Evolutionary conservation across 371 early-diverging fungal genomes (phyloP).

Genomic region (Racocetra persica): DNA sequence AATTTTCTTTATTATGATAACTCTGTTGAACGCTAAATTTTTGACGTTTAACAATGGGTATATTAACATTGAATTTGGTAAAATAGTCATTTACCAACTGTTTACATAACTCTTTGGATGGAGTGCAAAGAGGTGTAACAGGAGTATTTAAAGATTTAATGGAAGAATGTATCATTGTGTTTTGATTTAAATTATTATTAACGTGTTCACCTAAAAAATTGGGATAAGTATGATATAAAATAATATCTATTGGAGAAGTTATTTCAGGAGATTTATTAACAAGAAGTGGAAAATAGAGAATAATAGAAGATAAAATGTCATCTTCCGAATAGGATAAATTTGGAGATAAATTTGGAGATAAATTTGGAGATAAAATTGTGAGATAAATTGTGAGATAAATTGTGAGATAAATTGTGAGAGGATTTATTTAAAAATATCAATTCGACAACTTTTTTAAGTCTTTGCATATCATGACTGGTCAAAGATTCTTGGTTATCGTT

Average conservation of each 20-base stretch:
- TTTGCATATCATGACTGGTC: background rate
- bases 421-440: background rate
- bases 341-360: too few species aligned
- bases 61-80: background rate
- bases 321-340: background rate
- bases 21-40: background rate
- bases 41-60: background rate
- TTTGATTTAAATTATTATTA: background rate
- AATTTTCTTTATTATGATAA: background rate
- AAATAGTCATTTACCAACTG: background rate
- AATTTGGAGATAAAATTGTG: too few species aligned
- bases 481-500: background rate
- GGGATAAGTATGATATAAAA: conserved; percentile 7
- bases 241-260: too few species aligned
- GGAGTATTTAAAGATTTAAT: background rate
- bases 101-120: conserved; percentile 1
- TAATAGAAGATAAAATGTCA: background rate
- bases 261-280: background rate
- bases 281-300: background rate
- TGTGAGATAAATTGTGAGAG: too few species aligned
- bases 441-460: background rate
- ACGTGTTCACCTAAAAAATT: background rate
- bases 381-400: too few species aligned
- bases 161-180: background rate
- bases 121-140: background rate